Conservation (phyloP, 1,284 basidiomycete genomes). For the Apiotrichum sp. region DNA sequence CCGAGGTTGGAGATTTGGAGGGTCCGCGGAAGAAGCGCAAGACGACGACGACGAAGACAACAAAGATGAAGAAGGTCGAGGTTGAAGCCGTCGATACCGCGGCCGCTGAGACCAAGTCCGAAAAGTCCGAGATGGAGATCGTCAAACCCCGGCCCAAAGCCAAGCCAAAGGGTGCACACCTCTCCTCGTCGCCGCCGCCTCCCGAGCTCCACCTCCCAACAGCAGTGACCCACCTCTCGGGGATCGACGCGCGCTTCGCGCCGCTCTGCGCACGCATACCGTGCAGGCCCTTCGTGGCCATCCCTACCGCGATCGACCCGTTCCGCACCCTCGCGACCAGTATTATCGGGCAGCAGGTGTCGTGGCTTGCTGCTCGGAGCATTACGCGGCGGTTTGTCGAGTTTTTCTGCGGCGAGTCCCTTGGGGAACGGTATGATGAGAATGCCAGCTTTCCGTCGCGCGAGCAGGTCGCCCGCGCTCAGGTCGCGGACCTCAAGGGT, state of each 20-base stretch:
- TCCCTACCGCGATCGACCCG: slow-evolving; percentile 27
- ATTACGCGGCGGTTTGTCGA: slow-evolving; percentile 77
- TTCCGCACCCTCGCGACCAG: slow-evolving; percentile 59
- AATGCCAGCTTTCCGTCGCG: slow-evolving; percentile 59
- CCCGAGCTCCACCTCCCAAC: slow-evolving; percentile 61
- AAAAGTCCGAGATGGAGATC: no score
- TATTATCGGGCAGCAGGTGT: slow-evolving; percentile 83
- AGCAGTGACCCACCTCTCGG: slow-evolving; percentile 65
- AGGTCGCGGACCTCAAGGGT: slow-evolving; percentile 56
- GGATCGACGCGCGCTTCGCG: slow-evolving; percentile 63
- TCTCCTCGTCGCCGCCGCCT: slow-evolving; percentile 13
- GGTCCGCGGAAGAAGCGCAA: not conserved
- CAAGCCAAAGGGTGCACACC: not conserved
- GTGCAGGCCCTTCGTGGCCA: slow-evolving; percentile 26
- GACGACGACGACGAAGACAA: not conserved
- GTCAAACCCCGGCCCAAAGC: not conserved
- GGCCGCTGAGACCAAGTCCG: no score
- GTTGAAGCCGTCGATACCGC: no score
- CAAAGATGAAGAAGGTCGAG: no score
- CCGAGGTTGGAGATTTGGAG: no score
- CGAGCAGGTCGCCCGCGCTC: slow-evolving; percentile 58
- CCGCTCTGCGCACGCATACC: slow-evolving; percentile 54
- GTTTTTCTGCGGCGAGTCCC: slow-evolving; percentile 57
- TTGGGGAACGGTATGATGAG: slow-evolving; percentile 10
- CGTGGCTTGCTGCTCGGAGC: slow-evolving; percentile 78